Base-by-base conservation (phyloP, 2,329 filamentous ascomycete species). In the Pseudogymnoascus sp. region DNA sequence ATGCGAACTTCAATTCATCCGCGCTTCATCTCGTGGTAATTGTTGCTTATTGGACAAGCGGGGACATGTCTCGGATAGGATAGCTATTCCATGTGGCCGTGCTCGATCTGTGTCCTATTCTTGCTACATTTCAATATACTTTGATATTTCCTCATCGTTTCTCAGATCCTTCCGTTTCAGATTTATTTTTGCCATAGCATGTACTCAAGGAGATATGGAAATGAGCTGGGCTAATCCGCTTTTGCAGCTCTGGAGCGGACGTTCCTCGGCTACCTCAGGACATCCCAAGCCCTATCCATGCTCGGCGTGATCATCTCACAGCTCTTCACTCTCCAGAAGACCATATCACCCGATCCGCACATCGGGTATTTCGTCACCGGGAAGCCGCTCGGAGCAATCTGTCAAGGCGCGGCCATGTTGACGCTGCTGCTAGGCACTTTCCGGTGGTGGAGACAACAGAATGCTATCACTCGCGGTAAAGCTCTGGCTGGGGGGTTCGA, bases 221-320 rank as follows among this genome's bases (percentile, higher is more conserved):
- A 33, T 54, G 15, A 17, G 47, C 29, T 21, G 4, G 47, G 47
- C 47, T 54, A 54, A 54, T 54, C 29, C n/a, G n/a, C 15, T 58
- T 60, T 62, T 61, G 58, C 67, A 90, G 88, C 88, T 37, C 81
- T 90, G 61, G 87, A 92, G 73, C 79, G 88, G 62, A 92, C 88
- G 15, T 92, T 87, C 69, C 81, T 92, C 15, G 86, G 81, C 31
- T 91, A 90, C 71, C 78, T 90, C 31, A 82, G 88, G 17, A 91
- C 87, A 1, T 89, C 86, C 0, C 74, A 88, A 37, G 79, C 82
- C n/a, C 77, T 90, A 39, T 84, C 86, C 11, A 86, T 89, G 74
- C 75, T 85, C 17, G 86, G 87, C 15, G 82, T 87, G 2, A 67
- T 84, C 2, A 79, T 87, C 29, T 84, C 86, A 0, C 88, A 91